Evolutionary conservation across 176 grass and related monocot genomes (phyloP).

Genomic region (Guadua angustifolia): DNA sequence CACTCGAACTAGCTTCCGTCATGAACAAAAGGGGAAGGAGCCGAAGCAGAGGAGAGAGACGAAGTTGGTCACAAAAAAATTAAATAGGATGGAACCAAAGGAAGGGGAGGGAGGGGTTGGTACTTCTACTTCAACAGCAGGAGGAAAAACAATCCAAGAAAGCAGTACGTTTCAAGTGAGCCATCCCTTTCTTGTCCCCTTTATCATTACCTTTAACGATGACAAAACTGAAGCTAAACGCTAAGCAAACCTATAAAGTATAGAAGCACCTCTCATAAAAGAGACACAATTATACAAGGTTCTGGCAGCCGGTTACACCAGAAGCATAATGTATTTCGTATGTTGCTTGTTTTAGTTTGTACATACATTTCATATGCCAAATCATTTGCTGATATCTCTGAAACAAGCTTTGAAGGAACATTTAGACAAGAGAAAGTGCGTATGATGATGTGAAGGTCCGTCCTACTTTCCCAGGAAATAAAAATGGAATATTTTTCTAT

Average conservation of each 20-base stretch:
- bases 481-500: background rate
- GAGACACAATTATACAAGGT: background rate
- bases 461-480: background rate
- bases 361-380: constrained; percentile 10
- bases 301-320: constrained; percentile 39
- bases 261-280: background rate
- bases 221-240: constrained; percentile 30
- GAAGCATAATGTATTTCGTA: constrained; percentile 1
- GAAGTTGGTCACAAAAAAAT: background rate
- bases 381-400: background rate
- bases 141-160: constrained; percentile 11
- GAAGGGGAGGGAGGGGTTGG: background rate
- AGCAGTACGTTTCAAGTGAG: constrained; percentile 51
- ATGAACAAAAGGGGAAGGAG: background rate
- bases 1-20: background rate
- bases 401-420: background rate
- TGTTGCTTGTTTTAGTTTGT: background rate
- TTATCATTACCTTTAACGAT: constrained; percentile 51
- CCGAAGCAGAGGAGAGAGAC: background rate
- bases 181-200: constrained; percentile 47
- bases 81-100: background rate
- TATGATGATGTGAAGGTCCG: background rate
- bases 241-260: constrained; percentile 15
- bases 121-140: constrained; percentile 13
- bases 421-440: background rate